Evolutionary conservation across 192 early-diverging fungal species (phyloP), one percentile per base, ranked within the genome.

Genomic region (Umbelopsis sp.): DNA sequence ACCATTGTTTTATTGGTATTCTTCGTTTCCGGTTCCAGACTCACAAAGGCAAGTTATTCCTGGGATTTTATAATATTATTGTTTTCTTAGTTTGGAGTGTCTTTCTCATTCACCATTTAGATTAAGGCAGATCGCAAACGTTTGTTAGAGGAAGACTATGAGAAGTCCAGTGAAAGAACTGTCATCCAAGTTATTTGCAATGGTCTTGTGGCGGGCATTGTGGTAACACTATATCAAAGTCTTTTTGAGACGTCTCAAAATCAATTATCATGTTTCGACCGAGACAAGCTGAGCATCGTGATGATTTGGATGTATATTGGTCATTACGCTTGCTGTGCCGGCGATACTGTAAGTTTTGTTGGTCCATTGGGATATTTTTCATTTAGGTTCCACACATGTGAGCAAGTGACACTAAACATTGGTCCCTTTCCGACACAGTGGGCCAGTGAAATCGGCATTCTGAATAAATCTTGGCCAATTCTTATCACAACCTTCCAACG

Each of bases 381-480:
- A 7, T 41, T 41, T 41, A 5, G 53, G 55, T 35, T 35, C 13
- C 55, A 33, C 30, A 35, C 33, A 27, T 30, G 55, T 20, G 44
- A 47, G 15, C 61, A 51, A 27, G 35, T 52, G 37, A 67, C 45
- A 66, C 46, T 66, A 48, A 46, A 46, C 64, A 41, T 44, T 66
- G 16, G 22, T 66, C 23, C 6, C 65, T 23, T 22, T 30, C 67
- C 20, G 48, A 45, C 23, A 23, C 48, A 88, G 85, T 97, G 91
- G 92, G 91, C 95, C 35, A 91, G 89, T 77, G 96, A 98, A 75
- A 80, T 98, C 23, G 96, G 96, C 1, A 86, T 94, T 15, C 78
- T 98, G 21, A 91, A 86, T 74, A 83, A 83, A 27, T 71, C 76
- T 30, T 88, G 84, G 84, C 96, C 96, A 13, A 75, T 84, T 22